Percentiles rank a stretch among this genome's conserved stretches.
phyloP scores from a whole-genome alignment of 2,329 filamentous ascomycete genomes.

The Paecilomyces formosus region DNA sequence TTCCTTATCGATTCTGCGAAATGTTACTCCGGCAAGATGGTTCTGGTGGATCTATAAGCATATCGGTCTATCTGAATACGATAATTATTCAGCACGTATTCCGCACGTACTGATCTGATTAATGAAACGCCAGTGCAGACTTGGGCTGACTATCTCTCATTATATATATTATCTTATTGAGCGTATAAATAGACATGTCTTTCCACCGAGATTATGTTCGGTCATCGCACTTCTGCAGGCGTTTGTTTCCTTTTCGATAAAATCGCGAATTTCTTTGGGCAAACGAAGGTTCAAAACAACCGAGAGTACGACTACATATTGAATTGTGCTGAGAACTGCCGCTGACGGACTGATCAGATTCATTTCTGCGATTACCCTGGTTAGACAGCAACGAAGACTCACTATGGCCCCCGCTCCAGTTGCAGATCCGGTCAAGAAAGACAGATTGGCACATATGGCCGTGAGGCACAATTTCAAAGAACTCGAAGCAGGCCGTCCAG shows the following conservation, averaged over 20 bases:
- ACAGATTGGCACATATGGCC: not conserved
- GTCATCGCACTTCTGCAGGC: not conserved
- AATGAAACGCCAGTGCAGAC: not conserved
- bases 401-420: not conserved
- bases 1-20: not conserved
- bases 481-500: not conserved
- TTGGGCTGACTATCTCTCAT: not conserved
- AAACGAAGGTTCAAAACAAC: not conserved
- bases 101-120: not conserved
- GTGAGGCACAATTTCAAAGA: not conserved
- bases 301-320: not conserved
- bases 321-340: not conserved
- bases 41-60: not conserved
- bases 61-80: not conserved
- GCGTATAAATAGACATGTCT: not conserved
- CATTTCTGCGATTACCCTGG: not conserved
- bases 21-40: not conserved
- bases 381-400: not conserved
- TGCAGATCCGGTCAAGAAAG: not conserved
- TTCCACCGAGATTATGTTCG: not conserved
- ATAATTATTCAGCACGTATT: not conserved
- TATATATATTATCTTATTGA: not conserved
- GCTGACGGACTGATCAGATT: not conserved
- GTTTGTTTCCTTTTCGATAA: not conserved
- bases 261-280: not conserved